Evolutionary conservation across 805 yeast genomes (phyloP), one percentile per base, ranked within the genome.

Genomic region (Sugiyamaella smithiae): DNA sequence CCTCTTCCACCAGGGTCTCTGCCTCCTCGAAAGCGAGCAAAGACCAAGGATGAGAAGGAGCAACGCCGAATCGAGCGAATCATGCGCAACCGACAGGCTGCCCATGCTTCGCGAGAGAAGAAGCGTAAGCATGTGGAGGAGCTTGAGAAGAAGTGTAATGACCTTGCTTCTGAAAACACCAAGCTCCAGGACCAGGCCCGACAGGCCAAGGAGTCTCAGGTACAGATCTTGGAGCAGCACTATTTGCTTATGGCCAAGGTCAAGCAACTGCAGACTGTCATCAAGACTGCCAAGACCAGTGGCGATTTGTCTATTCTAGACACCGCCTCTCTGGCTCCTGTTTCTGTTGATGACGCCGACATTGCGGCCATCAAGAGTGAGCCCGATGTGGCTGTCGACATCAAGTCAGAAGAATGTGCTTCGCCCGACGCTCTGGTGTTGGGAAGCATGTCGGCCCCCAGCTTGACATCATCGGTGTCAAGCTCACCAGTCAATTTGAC

Each of bases 61-160:
- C 98, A 91, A 71, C 83, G 98, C 57, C 79, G 97, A 41, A 81
- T 90, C 47, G 98, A 93, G 69, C 76, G 99, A 45, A 90, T 93
- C 44, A 74, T 91, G 60, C 79, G 99, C 65, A 91, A 91, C 69
- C 80, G 98, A 63, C 85, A 91, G 65, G 98, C 98, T 12, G 99
- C 99, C 42, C 98, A 91, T 66, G 96, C 96, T 46, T 87, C 96
- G 24, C 80, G 99, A 57, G 99, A 93, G 65, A 90, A 91, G 79
- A 91, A 91, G 78, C 80, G 98, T 65, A 80, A 82, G 63, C 96
- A 91, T 64, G 84, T 93, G 49, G 96, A 89, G 67, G 81, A 79
- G 54, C 75, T 93, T 57, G 97, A 91, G 67, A 66, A 72, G 32
- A 79, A 78, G 49, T 67, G 70, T 49, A 55, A 54, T 14, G 45